These are phyloP conservation scores for Xylariaceae sp. DNA, from an alignment of 2,329 filamentous ascomycete genomes.

Conservation along the genomic window DNA sequence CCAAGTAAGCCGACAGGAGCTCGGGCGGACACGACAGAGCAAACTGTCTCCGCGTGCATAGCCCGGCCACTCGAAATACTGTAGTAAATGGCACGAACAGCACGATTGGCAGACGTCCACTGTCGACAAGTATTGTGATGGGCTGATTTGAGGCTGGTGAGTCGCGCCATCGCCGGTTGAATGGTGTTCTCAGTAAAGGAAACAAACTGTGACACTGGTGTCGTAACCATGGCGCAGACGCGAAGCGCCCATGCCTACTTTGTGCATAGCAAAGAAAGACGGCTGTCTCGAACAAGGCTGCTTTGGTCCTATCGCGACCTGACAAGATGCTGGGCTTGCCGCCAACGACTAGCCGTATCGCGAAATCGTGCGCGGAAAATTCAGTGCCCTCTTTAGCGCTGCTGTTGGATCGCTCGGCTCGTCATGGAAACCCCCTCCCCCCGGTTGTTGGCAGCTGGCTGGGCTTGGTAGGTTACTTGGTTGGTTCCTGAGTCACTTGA, in stretches of 20 bases:
- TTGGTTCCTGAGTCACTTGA: background rate
- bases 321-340: background rate
- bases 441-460: too few species aligned
- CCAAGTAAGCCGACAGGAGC: too few species aligned
- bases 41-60: too few species aligned
- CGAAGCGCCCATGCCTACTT: background rate
- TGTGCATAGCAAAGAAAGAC: background rate
- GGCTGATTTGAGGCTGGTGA: too few species aligned
- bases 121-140: too few species aligned
- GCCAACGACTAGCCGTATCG: background rate
- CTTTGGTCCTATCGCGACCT: background rate
- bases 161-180: background rate
- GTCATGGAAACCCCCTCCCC: too few species aligned
- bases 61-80: too few species aligned
- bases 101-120: slow-evolving; percentile 1
- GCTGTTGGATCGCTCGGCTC: too few species aligned
- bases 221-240: background rate
- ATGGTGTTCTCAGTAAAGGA: background rate
- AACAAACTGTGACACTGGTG: background rate
- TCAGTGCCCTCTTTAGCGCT: too few species aligned
- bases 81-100: too few species aligned
- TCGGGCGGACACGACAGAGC: too few species aligned
- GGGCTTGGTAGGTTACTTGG: too few species aligned
- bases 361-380: background rate
- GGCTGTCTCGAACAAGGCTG: background rate